Evolutionary conservation across 2,329 filamentous ascomycete species (phyloP).

Genomic region (Cryphonectria carpinicola): DNA sequence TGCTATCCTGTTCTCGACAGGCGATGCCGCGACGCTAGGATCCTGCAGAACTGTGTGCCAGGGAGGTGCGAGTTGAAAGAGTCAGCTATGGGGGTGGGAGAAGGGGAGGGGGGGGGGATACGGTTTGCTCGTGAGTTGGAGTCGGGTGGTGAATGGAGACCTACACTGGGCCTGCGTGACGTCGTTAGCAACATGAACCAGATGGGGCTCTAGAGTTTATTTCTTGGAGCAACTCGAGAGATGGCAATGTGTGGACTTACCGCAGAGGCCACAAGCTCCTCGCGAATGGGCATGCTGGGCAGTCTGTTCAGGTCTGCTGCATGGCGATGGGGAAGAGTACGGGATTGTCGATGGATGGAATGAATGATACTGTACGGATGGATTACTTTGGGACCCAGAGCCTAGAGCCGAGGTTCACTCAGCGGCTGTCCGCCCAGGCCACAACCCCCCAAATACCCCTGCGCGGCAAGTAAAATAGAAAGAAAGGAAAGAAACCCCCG

Average conservation of each 20-base stretch:
- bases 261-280: constrained; percentile 87
- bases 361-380: neutral
- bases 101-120: neutral
- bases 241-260: constrained; percentile 49
- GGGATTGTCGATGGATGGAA: neutral
- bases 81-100: constrained; percentile 12
- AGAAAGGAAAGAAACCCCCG: neutral
- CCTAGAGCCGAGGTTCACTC: constrained; percentile 14
- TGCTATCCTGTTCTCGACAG: constrained; percentile 89
- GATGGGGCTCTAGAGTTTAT: neutral
- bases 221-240: too few species aligned
- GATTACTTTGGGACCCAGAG: neutral
- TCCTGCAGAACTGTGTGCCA: constrained; percentile 82
- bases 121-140: neutral
- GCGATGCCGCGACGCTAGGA: constrained; percentile 84
- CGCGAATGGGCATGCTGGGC: constrained; percentile 77
- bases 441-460: neutral
- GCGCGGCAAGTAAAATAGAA: neutral
- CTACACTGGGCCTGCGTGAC: constrained; percentile 47
- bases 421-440: neutral
- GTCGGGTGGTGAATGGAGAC: constrained; percentile 31
- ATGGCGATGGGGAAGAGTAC: constrained; percentile 14
- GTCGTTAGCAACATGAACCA: constrained; percentile 19
- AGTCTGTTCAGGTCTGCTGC: constrained; percentile 19
- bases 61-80: neutral